A percentile compares a stretch with the other conserved stretches of the same genome.
phyloP scores from a whole-genome alignment of 768 basidiomycete species.

The Leccinum olivaceopallidum region DNA sequence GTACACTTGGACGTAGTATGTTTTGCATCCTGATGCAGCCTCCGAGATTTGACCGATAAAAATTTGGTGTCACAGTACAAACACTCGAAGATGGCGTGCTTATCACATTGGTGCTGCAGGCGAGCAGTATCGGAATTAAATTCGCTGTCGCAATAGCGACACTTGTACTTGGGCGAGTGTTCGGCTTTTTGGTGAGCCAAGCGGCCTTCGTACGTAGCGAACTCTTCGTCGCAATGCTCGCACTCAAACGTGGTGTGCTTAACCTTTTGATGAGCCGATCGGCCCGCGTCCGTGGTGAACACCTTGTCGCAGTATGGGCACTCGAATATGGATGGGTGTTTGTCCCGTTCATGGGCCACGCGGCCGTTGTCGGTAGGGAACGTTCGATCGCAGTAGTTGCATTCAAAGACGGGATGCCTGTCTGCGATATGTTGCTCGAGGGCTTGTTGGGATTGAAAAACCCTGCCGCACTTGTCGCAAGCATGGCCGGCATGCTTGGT shows the following conservation, averaged over 20 bases:
- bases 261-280: conserved; percentile 12
- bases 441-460: conserved; percentile 3
- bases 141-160: conserved; percentile 7
- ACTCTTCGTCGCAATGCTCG: conserved; percentile 7
- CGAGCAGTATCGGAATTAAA: conserved; percentile 10
- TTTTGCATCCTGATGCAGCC: conserved; percentile 14
- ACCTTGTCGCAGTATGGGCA: conserved; percentile 17
- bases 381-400: conserved; percentile 15
- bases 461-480: conserved; percentile 13
- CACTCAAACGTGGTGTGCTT: conserved; percentile 19
- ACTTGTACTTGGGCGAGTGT: conserved; percentile 9
- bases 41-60: conserved; percentile 1
- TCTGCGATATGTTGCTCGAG: conserved; percentile 18
- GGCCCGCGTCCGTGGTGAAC: conserved; percentile 7
- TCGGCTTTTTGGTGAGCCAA: conserved; percentile 10
- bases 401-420: conserved; percentile 17
- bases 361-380: conserved; percentile 10
- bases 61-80: conserved; percentile 10
- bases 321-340: conserved; percentile 12
- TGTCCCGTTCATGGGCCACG: conserved; percentile 10
- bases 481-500: conserved; percentile 10
- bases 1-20: conserved; percentile 5
- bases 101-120: conserved; percentile 11
- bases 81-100: conserved; percentile 16
- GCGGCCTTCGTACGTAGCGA: conserved; percentile 4